Evolutionary conservation across 352 stramenopile species (phyloP).

Genomic region (Pythium monospermum): DNA sequence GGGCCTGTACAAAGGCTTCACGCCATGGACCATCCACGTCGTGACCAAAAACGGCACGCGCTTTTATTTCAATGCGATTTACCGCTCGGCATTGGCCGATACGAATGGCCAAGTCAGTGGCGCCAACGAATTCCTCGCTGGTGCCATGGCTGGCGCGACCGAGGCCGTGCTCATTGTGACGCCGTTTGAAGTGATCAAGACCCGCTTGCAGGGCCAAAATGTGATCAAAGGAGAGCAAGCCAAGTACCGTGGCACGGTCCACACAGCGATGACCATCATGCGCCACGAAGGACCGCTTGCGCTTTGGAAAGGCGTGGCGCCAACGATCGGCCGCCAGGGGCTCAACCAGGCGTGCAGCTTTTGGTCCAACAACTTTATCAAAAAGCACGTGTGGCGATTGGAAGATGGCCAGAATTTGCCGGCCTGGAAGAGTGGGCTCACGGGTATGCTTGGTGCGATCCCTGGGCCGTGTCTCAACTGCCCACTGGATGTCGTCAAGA

Average conservation of each 20-base stretch:
- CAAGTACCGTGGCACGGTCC: constrained; percentile 87
- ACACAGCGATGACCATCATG: constrained; percentile 91
- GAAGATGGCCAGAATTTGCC: constrained; percentile 85
- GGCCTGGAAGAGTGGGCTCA: constrained; percentile 93
- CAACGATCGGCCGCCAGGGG: constrained; percentile 96
- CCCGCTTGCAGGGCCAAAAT: constrained; percentile 93
- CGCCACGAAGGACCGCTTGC: constrained; percentile 92
- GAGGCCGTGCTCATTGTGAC: constrained; percentile 97
- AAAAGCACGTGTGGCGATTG: constrained; percentile 81
- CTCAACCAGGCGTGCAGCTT: constrained; percentile 99
- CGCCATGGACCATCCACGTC: constrained; percentile 85
- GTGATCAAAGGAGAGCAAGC: constrained; percentile 68
- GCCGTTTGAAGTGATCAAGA: constrained; percentile 98
- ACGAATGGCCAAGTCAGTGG: constrained; percentile 79
- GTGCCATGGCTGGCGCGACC: constrained; percentile 90
- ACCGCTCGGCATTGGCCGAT: constrained; percentile 68
- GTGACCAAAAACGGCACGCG: constrained; percentile 89
- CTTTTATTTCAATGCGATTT: constrained; percentile 88
- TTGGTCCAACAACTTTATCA: constrained; percentile 94
- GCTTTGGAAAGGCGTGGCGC: constrained; percentile 94
- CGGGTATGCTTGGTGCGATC: constrained; percentile 88
- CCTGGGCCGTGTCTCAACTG: constrained; percentile 87
- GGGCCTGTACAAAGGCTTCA: constrained; percentile 87
- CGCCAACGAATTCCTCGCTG: constrained; percentile 83
- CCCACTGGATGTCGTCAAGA: constrained; percentile 97